Base-by-base conservation (phyloP, 2,329 filamentous ascomycete species). In the Fusarium pseudoanthophilum region DNA sequence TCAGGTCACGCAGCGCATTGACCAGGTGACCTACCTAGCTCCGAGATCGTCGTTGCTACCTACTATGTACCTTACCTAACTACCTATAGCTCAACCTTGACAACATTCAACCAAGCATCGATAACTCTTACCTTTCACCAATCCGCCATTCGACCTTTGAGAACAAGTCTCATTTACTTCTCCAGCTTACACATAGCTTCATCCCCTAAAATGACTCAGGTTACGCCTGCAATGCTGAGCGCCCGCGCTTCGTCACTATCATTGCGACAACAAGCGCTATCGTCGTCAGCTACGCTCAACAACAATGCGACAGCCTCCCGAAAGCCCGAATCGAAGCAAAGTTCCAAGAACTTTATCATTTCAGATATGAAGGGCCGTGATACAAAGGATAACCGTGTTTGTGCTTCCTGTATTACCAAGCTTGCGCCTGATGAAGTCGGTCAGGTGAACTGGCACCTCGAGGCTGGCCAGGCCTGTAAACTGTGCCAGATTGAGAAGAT, bases 281-380 rank as follows among this genome's bases (percentile, higher is more conserved):
- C 63, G 78, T 80, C 61, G 78, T 74, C 75, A 36, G 45, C 62
- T 34, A 56, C 62, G 9, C 49, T 66, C 24, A 60, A 80, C 69
- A 78, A 78, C 67, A 70, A 75, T 32, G 78, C 81, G 64, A 74
- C 73, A 21, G 73, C 79, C 63, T 71, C 78, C 21, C 77, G 76
- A 49, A 73, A 74, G 34, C 57, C 15, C 36, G 61, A 63, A 28
- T 15, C 60, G 46, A 65, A 49, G 30, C 65, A 70, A 24, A 61
- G 53, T 52, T 76, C 79, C 26, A 80, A 78, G 69, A 86, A 85
- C 86, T 90, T 91, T 82, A 75, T 89, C 15, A 72, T 84, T 28
- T 79, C 82, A 66, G 82, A 84, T 71, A 84, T 85, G 81, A 79
- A 83, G 43, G 77, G 78, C 16, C 82, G 83, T 20, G 70, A 78